These are phyloP conservation scores for Colletotrichum graminicola DNA, from an alignment of 2,329 filamentous ascomycete genomes.

Conservation along the genomic window DNA sequence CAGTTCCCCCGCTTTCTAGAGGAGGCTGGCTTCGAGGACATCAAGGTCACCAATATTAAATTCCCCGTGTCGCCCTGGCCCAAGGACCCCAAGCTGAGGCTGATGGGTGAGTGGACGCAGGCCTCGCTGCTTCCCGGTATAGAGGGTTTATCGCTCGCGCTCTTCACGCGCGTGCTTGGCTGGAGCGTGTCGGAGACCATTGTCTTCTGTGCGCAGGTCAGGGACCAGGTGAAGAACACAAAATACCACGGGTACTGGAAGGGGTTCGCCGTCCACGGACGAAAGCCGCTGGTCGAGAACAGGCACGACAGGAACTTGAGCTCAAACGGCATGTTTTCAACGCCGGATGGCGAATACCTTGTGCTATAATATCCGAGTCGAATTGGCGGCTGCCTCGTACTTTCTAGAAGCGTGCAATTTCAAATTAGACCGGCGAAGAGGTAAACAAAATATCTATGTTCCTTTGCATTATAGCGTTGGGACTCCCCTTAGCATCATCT, in stretches of 20 bases:
- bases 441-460: neutral
- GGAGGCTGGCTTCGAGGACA: slow-evolving; percentile 49
- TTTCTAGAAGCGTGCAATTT: neutral
- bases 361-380: neutral
- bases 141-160: slow-evolving; percentile 44
- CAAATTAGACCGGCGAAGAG: slow-evolving; percentile 21
- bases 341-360: neutral
- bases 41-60: slow-evolving; percentile 47
- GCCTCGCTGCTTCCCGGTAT: slow-evolving; percentile 44
- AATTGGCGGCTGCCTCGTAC: neutral
- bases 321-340: neutral
- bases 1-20: slow-evolving; percentile 41
- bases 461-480: neutral
- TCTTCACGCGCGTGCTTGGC: slow-evolving; percentile 45
- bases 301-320: neutral
- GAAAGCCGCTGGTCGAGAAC: slow-evolving; percentile 15
- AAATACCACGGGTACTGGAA: slow-evolving; percentile 48
- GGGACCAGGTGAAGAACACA: slow-evolving; percentile 45
- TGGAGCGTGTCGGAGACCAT: slow-evolving; percentile 45
- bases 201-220: slow-evolving; percentile 45
- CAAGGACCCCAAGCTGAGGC: slow-evolving; percentile 56
- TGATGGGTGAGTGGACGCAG: slow-evolving; percentile 48
- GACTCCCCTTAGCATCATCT: neutral
- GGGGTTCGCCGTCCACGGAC: slow-evolving; percentile 32
- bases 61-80: slow-evolving; percentile 58